Evolutionary conservation across 805 yeast genomes (phyloP).

Genomic region (Candida krabiensis): DNA sequence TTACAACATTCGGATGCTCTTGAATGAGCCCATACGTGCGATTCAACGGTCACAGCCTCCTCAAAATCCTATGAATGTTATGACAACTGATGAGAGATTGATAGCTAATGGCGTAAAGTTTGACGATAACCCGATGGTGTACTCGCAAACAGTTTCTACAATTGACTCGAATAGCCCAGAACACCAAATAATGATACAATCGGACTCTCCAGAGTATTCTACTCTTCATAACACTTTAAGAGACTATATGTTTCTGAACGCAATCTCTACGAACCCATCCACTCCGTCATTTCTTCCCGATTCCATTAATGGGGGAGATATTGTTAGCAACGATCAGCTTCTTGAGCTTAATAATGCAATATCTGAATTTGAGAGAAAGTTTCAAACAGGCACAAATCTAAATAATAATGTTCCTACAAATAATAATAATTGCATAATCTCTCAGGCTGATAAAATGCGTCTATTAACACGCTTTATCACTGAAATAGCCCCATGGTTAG

Average conservation of each 20-base stretch:
- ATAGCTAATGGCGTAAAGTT: neutral
- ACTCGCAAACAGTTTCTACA: neutral
- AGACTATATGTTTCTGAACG: constrained; percentile 37
- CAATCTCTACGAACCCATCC: constrained; percentile 10
- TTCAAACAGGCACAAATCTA: constrained; percentile 2
- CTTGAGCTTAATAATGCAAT: constrained; percentile 11
- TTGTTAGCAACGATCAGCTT: constrained; percentile 9
- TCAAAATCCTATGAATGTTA: neutral
- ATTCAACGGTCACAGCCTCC: neutral
- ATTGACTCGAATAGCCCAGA: neutral
- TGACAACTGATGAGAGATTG: neutral
- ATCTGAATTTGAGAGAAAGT: constrained; percentile 1
- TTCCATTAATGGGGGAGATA: neutral
- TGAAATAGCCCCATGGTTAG: constrained; percentile 15
- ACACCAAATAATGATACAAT: neutral
- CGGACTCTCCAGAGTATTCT: constrained; percentile 9
- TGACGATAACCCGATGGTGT: neutral
- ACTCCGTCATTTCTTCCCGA: constrained; percentile 6
- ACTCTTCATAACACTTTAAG: constrained; percentile 31
- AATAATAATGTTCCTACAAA: neutral
- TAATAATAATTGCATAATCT: neutral
- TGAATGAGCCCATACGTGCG: neutral
- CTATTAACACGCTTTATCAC: constrained; percentile 14
- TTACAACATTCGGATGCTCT: neutral
- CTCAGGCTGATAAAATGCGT: constrained; percentile 10